Evolutionary conservation across 139 green algal species (phyloP), one percentile per base, ranked within the genome.

Genomic region (Spirogloea muscicola): DNA sequence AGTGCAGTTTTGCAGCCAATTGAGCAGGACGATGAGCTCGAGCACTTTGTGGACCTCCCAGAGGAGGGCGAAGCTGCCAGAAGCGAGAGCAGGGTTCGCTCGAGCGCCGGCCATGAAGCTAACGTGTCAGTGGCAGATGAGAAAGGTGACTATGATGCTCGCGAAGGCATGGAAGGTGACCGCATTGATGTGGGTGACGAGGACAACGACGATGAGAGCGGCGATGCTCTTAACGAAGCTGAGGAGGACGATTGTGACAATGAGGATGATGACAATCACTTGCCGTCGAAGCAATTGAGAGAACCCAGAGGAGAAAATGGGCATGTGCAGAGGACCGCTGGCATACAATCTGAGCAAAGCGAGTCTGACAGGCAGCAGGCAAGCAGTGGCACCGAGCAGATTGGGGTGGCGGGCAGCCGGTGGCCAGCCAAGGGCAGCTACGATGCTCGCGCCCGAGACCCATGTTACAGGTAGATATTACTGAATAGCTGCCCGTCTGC

Each of bases 391-490:
- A 41, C 42, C 31, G 38, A 42, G 25, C 0, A n/a, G 21, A 10
- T 9, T 18, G 0, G 16, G 21, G 21, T 9, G 52, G 52, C n/a
- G n/a, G n/a, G n/a, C n/a, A n/a, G 48, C 7, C 34, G 51, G 49
- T 90, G 82, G 89, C 84, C 85, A 0, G 41, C 71, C 6, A 38
- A 73, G 3, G 79, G 61, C 0, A 81, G 77, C 27, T 97, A 96
- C 71, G 88, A 96, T 83, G 89, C 91, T 85, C 59, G 71, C 25
- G 95, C 95, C 75, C 84, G 90, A 25, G 90, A 96, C 62, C 91
- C 92, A 0, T 62, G 86, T 64, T 93, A 89, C 78, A 75, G 79
- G 59, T 68, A 21, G 21, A 21, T 55, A 21, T 21, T 55, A 21
- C 21, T 21, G 21, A 31, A 21, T 31, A 31, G 46, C 21, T 55